These are phyloP conservation scores for Pyrenophora seminiperda DNA, from an alignment of 2,329 filamentous ascomycete species.

Conservation along the genomic window DNA sequence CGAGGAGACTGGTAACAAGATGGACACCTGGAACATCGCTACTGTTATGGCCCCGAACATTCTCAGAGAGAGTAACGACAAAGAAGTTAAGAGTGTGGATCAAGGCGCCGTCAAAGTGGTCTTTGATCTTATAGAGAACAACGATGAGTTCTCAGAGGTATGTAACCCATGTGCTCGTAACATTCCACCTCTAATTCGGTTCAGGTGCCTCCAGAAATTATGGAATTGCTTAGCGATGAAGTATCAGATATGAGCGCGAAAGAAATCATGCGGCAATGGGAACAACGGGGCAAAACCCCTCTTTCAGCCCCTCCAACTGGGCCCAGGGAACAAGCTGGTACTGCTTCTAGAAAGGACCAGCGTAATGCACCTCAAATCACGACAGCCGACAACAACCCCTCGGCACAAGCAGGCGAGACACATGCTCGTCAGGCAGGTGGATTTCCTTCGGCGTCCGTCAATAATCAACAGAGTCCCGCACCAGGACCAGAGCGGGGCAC, in stretches of 20 bases:
- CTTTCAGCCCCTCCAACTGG: conserved; percentile 55
- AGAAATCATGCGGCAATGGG: conserved; percentile 92
- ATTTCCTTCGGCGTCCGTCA: conserved; percentile 20
- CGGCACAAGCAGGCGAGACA: conserved; percentile 80
- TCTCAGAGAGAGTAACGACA: conserved; percentile 68
- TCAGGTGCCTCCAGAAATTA: conserved; percentile 90
- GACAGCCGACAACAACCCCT: conserved; percentile 85
- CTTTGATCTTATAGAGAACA: conserved; percentile 86
- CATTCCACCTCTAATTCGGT: conserved; percentile 25
- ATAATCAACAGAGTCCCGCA: conserved; percentile 35
- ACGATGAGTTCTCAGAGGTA: conserved; percentile 97
- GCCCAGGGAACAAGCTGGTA: conserved; percentile 47
- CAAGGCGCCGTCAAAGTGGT: conserved; percentile 94
- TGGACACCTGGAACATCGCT: conserved; percentile 97
- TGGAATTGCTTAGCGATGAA: conserved; percentile 83
- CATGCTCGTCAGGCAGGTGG: conserved; percentile 69
- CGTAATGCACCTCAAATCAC: conserved; percentile 62
- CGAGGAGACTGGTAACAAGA: conserved; percentile 95
- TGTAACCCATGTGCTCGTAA: conserved; percentile 46
- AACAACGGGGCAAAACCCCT: conserved; percentile 74
- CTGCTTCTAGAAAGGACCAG: conserved; percentile 59
- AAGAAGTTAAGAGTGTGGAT: conserved; percentile 70
- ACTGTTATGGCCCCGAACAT: conserved; percentile 98
- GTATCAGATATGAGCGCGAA: conserved; percentile 91
- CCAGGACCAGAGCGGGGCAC: conserved; percentile 39